Base-by-base conservation (phyloP, 2,329 filamentous ascomycete species). In the Hymenoscyphus repandus region DNA sequence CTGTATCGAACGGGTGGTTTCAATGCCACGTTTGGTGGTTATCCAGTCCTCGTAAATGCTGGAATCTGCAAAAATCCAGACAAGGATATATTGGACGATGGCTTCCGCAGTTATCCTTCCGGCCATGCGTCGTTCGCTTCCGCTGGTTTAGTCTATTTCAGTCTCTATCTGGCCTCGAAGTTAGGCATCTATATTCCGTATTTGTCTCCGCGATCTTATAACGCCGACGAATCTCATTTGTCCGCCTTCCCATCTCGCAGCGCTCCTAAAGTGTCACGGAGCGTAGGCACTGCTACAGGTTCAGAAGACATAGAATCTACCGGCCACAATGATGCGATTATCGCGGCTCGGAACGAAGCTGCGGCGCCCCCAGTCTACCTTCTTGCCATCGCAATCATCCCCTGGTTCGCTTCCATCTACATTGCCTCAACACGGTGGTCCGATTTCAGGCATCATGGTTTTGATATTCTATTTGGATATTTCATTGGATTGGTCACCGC, bases 361-460 rank as follows among this genome's bases (percentile, higher is more conserved):
- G 91, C 91, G 1, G 86, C 90, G 0, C 90, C 91, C 1, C 91
- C 91, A 0, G 72, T 91, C 6, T 92, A 90, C 64, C 82, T 93
- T 2, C 75, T 95, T 11, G 72, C 85, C 40, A 67, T 92, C 32
- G 77, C 82, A 2, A 72, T 90, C 15, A 69, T 88, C 1, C 91
- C 91, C 2, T 79, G 90, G 57, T 85, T 83, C 50, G 73, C 80
- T 1, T 86, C 90, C 5, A 79, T 90, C 56, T 96, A 90, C 71
- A 86, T 96, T 55, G 78, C 85, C n/a, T 81, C 84, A 27, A 92
- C 89, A 1, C 86, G 92, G 10, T 97, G 86, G 79, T 90, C 85
- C 53, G 85, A 96, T 68, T 95, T 85, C 71, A 83, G 88, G 36
- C 92, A 97, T 68, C 88, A 92, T 66, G 90, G 85, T n/a, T 92